phyloP scores from a whole-genome alignment of 2,329 filamentous ascomycete species.

The Didymella segeticola region DNA sequence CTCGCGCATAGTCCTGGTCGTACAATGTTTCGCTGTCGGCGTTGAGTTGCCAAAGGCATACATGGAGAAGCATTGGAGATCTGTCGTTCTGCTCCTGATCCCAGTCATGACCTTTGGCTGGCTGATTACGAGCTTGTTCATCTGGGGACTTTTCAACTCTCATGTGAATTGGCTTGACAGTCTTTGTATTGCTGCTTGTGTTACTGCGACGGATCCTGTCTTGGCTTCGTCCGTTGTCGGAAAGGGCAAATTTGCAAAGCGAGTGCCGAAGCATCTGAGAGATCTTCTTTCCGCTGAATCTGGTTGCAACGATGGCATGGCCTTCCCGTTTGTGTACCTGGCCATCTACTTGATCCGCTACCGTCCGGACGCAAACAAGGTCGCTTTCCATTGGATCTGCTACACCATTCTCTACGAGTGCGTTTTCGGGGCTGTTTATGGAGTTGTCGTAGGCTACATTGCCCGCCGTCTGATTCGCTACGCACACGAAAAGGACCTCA shows the following conservation, averaged over 20 bases:
- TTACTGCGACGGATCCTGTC: slow-evolving; percentile 96
- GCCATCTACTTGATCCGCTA: slow-evolving; percentile 89
- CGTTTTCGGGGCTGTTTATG: slow-evolving; percentile 87
- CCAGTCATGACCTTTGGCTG: slow-evolving; percentile 98
- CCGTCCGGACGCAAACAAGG: slow-evolving; percentile 69
- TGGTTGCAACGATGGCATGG: slow-evolving; percentile 99
- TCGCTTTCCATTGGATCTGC: slow-evolving; percentile 86
- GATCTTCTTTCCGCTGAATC: slow-evolving; percentile 95
- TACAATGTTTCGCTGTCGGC: slow-evolving; percentile 90
- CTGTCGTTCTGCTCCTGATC: slow-evolving; percentile 83
- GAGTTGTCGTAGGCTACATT: slow-evolving; percentile 85
- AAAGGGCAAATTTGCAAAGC: slow-evolving; percentile 98
- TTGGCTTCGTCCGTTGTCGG: slow-evolving; percentile 96
- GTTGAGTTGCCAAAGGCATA: slow-evolving; percentile 92
- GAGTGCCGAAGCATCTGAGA: slow-evolving; percentile 95
- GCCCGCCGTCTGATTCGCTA: slow-evolving; percentile 89
- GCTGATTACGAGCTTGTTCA: slow-evolving; percentile 88
- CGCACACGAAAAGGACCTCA: slow-evolving; percentile 82
- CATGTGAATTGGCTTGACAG: slow-evolving; percentile 87
- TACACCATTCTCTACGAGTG: slow-evolving; percentile 94
- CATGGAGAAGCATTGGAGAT: slow-evolving; percentile 98
- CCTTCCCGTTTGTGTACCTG: slow-evolving; percentile 96
- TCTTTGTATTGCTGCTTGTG: slow-evolving; percentile 85
- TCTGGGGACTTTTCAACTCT: slow-evolving; percentile 85
- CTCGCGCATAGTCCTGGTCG: slow-evolving; percentile 85